Evolutionary conservation across 2,329 filamentous ascomycete genomes (phyloP).

Genomic region (Curvularia sp.): DNA sequence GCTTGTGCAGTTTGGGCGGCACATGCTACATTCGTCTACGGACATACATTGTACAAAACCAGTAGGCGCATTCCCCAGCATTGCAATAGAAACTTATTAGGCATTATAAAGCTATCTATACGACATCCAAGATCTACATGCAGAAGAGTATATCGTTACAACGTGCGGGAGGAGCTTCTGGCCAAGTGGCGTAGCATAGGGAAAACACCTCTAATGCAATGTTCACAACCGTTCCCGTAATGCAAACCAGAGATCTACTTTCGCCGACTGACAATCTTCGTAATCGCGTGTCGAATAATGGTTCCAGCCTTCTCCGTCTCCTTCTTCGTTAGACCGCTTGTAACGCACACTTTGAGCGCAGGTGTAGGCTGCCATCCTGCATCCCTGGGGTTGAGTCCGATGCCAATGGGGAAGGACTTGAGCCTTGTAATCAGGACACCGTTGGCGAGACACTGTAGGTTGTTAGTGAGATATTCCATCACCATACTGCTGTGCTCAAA

Average conservation of each 20-base stretch:
- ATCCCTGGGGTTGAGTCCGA: constrained; percentile 71
- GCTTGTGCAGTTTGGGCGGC: not conserved
- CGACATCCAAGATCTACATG: constrained; percentile 2
- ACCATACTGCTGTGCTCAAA: not conserved
- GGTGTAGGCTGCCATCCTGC: constrained; percentile 72
- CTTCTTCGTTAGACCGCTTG: constrained; percentile 85
- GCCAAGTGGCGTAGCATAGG: not conserved
- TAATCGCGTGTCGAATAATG: constrained; percentile 88
- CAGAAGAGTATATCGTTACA: constrained; percentile 9
- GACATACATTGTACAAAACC: not conserved
- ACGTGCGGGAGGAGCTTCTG: not conserved
- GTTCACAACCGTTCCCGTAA: not conserved
- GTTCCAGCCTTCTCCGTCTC: constrained; percentile 94
- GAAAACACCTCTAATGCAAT: constrained; percentile 11
- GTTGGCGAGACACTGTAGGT: constrained; percentile 76
- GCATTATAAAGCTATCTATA: constrained; percentile 8
- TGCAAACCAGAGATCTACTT: constrained; percentile 35
- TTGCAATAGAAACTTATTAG: constrained; percentile 2
- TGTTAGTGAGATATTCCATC: constrained; percentile 19
- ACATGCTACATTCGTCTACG: not conserved
- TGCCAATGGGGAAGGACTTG: constrained; percentile 71
- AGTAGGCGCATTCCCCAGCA: not conserved
- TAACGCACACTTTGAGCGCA: constrained; percentile 90
- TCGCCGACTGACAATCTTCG: constrained; percentile 77
- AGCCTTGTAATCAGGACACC: constrained; percentile 87